Evolutionary conservation across 1,284 basidiomycete species (phyloP).

Genomic region (Anthracocystis panici-leucophaei): DNA sequence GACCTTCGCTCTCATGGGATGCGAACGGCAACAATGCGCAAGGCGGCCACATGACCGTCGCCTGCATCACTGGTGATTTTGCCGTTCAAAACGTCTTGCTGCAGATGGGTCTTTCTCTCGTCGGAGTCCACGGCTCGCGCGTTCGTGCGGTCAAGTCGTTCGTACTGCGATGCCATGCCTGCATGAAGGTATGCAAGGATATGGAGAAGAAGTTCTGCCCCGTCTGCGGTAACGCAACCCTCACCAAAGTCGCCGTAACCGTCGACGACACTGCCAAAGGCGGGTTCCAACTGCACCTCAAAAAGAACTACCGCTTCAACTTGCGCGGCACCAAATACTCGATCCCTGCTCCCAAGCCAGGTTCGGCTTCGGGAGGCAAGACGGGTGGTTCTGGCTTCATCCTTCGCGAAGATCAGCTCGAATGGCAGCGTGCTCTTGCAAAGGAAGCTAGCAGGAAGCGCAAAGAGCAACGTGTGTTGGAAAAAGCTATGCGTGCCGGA

Average conservation of each 20-base stretch:
- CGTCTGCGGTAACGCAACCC: conserved; percentile 91
- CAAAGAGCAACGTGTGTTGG: conserved; percentile 58
- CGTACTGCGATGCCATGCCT: conserved; percentile 97
- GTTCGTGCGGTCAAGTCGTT: conserved; percentile 94
- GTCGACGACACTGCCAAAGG: conserved; percentile 52
- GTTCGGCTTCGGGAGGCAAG: conserved; percentile 70
- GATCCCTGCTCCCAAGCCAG: conserved; percentile 90
- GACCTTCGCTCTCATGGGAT: conserved; percentile 37
- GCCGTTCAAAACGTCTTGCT: conserved; percentile 98
- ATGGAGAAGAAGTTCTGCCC: conserved; percentile 95
- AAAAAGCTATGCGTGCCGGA: conserved; percentile 54
- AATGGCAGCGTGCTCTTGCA: conserved; percentile 65
- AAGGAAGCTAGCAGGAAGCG: conserved; percentile 56
- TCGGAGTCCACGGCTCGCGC: conserved; percentile 90
- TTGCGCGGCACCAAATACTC: conserved; percentile 92
- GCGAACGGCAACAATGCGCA: conserved; percentile 70
- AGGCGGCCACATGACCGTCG: conserved; percentile 72
- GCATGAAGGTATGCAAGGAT: conserved; percentile 99
- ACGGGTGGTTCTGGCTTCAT: conserved; percentile 58
- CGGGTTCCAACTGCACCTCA: conserved; percentile 64
- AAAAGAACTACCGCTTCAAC: conserved; percentile 83
- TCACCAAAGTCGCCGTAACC: conserved; percentile 91
- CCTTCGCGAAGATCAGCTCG: conserved; percentile 67
- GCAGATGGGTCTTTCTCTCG: conserved; percentile 91
- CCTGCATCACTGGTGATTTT: conserved; percentile 90